Evolutionary conservation across 2,329 filamentous ascomycete species (phyloP), one percentile per base, ranked within the genome.

Genomic region (Colletotrichum tropicale): DNA sequence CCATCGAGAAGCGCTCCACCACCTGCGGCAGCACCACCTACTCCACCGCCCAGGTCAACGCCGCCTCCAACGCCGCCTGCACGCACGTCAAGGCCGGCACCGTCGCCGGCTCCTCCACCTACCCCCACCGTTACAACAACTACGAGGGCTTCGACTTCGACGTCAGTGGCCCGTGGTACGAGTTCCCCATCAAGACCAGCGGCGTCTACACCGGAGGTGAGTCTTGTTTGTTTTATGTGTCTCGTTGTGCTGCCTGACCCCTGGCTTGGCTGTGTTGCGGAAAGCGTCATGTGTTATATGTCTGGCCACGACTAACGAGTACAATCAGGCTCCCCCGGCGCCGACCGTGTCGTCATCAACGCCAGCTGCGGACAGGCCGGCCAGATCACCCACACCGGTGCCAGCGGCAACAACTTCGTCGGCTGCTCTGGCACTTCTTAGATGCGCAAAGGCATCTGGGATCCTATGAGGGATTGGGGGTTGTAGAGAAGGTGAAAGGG

Each of bases 301-400:
- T 5, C 8, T 61, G 24, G 8, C 18, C 10, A 10, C 5, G 28
- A 5, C 58, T 15, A 9, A 34, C 43, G 15, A 32, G 34, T 38
- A 13, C 58, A 26, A 43, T 32, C 62, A 89, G 91, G 91, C 28
- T 89, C 88, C 1, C 93, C 93, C 1, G 93, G 93, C 38, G 85
- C 93, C 26, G 93, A 94, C 81, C 91, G 93, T 67, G 91, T 94
- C 70, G 82, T 94, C 15, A 92, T 94, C 85, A 93, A 91, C 80
- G 86, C 80, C 1, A 77, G 83, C n/a, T 90, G 92, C 79, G 75
- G 88, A 73, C 87, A 90, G 66, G 93, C 92, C 16, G 93, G 92
- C 34, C 86, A 89, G 34, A 93, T 95, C 77, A 95, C 93, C 1
- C 93, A 95, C 80, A 93, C 91, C n/a, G 93, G 93, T 24, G 93